Percentiles rank a stretch among this genome's conserved stretches.
These are phyloP conservation scores for Parmelia sp. DNA, from an alignment of 495 filamentous ascomycete genomes.

Conservation along the genomic window DNA sequence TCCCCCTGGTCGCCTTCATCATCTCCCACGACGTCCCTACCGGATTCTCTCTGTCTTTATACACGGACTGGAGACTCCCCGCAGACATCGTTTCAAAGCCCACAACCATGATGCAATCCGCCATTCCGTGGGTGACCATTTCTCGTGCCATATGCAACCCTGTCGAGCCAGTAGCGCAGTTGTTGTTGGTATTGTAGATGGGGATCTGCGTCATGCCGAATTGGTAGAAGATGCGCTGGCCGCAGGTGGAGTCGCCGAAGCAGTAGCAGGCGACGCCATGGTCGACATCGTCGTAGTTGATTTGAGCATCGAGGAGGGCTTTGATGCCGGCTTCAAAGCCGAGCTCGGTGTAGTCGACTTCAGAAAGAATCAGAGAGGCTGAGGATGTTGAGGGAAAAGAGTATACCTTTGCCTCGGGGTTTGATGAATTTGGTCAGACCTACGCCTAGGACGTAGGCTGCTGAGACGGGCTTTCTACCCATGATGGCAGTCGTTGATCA, in stretches of 20 bases:
- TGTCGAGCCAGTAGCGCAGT: conserved; percentile 89
- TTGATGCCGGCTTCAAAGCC: conserved; percentile 95
- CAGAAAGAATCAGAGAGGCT: conserved; percentile 28
- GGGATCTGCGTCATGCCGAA: conserved; percentile 96
- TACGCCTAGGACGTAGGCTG: conserved; percentile 87
- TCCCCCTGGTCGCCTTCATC: conserved; percentile 75
- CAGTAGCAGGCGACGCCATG: conserved; percentile 96
- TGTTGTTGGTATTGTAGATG: conserved; percentile 97
- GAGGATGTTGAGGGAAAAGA: neutral
- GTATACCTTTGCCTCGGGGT: conserved; percentile 69
- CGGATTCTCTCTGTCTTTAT: conserved; percentile 73
- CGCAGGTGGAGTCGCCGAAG: conserved; percentile 91
- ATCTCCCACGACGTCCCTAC: conserved; percentile 63
- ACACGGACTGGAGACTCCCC: conserved; percentile 74
- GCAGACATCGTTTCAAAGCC: conserved; percentile 98
- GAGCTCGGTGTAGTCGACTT: conserved; percentile 73
- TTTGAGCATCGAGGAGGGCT: conserved; percentile 88
- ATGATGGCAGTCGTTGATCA: conserved; percentile 26
- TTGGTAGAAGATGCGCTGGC: conserved; percentile 97
- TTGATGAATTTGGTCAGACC: conserved; percentile 99
- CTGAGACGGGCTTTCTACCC: conserved; percentile 45
- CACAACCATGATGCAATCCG: conserved; percentile 82
- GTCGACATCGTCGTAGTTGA: conserved; percentile 95
- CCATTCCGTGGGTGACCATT: conserved; percentile 70
- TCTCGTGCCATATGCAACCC: conserved; percentile 79